Base-by-base conservation (phyloP, 2,329 filamentous ascomycete genomes). In the Raffaelea albimanens region DNA sequence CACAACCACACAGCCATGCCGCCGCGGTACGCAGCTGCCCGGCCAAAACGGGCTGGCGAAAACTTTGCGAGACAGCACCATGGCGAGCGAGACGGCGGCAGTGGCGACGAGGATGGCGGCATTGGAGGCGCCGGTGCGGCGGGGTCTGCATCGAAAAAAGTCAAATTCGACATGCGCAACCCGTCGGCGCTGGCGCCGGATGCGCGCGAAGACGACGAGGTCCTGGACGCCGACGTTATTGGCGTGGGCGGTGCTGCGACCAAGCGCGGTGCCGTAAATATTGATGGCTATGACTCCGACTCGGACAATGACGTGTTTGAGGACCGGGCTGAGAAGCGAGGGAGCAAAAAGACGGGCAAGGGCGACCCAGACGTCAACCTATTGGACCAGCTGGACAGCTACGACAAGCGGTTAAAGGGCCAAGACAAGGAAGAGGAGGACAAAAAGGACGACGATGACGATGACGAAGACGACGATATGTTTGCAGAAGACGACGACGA, bases 281-380 rank as follows among this genome's bases (percentile, higher is more conserved):
- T 98, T 38, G 93, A 97, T 60, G 93, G 93, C 44, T 98, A 97
- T 67, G 91, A 97, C 57, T 93, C 85, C 10, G 93, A 98, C 65
- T 95, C 91, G 2, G 80, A 85, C 45, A 91, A 94, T 54, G 93
- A 97, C 61, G 89, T 86, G 40, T 94, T 95, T 63, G 79, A 93
- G 56, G 77, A 76, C 29, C 78, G 86, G 45, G 84, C 85, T 5
- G 80, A 82, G 50, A 75, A 75, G 48, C 76, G 77, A n/a, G n/a
- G n/a, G 45, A 40, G 23, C 43, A 44, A 19, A 40, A 29, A 29
- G 19, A 22, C 31, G 46, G 50, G 21, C 38, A 50, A 4, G 44
- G 45, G 45, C 54, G 43, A 58, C 55, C 23, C 44, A 38, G 64
- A 73, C n/a, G 69, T 75, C 8, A 66, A 73, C 49, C 59, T 79